Conservation (phyloP, 129 eudicot genomes). For the Cynara cardunculus region DNA sequence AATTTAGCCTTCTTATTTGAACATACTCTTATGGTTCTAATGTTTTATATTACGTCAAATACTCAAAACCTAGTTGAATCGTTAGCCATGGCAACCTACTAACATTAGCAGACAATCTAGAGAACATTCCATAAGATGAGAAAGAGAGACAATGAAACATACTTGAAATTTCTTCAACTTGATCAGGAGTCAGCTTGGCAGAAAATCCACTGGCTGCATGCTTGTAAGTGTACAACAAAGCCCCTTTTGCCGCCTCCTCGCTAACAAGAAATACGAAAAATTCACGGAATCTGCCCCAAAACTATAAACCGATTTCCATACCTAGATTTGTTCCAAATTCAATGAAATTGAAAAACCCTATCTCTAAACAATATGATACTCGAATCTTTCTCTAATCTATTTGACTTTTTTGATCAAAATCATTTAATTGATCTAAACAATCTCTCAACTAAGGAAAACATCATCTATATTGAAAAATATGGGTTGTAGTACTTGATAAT, state of each 20-base stretch:
- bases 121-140: background rate
- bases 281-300: background rate
- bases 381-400: background rate
- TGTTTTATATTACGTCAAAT: background rate
- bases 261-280: slow-evolving; percentile 22
- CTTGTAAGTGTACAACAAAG: slow-evolving; percentile 75
- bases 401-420: background rate
- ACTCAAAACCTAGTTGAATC: background rate
- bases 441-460: background rate
- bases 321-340: no score
- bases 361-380: background rate
- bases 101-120: background rate
- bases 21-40: no score
- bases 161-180: slow-evolving; percentile 67
- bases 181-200: slow-evolving; percentile 88
- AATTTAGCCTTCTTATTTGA: no score
- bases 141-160: slow-evolving; percentile 18
- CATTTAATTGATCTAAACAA: background rate
- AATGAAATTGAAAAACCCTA: background rate
- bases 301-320: background rate
- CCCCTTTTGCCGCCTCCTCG: slow-evolving; percentile 93
- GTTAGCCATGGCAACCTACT: background rate
- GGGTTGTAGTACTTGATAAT: background rate
- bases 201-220: slow-evolving; percentile 91
- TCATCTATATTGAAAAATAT: no score